Evolutionary conservation across 2,329 filamentous ascomycete genomes (phyloP).

Genomic region (Aspergillus versicolor): DNA sequence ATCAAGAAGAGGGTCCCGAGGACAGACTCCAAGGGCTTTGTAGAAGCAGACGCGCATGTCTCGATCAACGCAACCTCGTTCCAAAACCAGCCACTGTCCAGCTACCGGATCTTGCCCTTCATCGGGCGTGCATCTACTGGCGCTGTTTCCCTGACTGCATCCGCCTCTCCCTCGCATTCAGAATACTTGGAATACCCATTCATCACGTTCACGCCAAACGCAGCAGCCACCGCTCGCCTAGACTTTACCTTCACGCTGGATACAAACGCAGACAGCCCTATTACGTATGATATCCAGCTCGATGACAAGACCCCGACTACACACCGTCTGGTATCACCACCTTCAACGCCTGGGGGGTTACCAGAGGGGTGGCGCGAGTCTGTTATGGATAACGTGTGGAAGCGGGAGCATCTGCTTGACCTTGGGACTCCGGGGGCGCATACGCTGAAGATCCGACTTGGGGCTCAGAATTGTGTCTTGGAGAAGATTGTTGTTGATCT

Average conservation of each 20-base stretch:
- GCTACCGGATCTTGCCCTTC: constrained; percentile 54
- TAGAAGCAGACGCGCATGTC: constrained; percentile 56
- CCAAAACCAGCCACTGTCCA: constrained; percentile 21
- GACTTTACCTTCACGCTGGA: constrained; percentile 46
- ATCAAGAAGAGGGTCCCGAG: constrained; percentile 53
- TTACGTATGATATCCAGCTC: constrained; percentile 45
- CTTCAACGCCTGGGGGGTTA: constrained; percentile 22
- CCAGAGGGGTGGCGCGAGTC: constrained; percentile 9
- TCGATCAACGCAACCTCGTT: constrained; percentile 35
- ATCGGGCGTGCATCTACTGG: constrained; percentile 61
- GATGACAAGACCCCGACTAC: constrained; percentile 33
- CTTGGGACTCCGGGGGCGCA: constrained; percentile 38
- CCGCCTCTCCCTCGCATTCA: constrained; percentile 44
- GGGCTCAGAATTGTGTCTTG: constrained; percentile 54
- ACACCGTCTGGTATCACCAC: constrained; percentile 23
- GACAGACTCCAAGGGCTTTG: constrained; percentile 58
- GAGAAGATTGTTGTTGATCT: constrained; percentile 59
- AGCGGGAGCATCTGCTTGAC: constrained; percentile 42
- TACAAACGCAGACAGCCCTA: constrained; percentile 51
- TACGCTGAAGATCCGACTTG: constrained; percentile 52
- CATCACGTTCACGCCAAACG: constrained; percentile 58
- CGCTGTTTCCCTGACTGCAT: constrained; percentile 56
- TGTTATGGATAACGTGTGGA: constrained; percentile 18
- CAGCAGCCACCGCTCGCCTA: constrained; percentile 37
- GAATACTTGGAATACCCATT: constrained; percentile 62